Base-by-base conservation (phyloP, 306 rosid species). In the Cucumis cinereus region DNA sequence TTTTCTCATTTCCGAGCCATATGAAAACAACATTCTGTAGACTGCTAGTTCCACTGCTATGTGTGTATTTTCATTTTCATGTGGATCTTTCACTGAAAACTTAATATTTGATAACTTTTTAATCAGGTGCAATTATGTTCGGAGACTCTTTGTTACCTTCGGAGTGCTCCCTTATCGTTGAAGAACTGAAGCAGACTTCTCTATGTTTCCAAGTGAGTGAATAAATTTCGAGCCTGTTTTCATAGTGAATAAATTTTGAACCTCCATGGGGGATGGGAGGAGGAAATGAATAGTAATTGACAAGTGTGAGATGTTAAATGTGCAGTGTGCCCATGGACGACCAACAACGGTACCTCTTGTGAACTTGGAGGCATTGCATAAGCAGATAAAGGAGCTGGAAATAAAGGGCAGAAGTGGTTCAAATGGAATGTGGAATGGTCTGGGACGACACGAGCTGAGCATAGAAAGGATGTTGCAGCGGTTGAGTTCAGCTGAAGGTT, bases 251-350 rank as follows among this genome's bases (percentile, higher is more conserved):
- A 26, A 26, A 4, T 23, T 14, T 1, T n/a, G n/a, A 26, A 5
- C 74, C 43, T 72, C 49, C 13, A 33, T 24, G 23, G 64, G 7
- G 61, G 69, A 13, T 56, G 10, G 57, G 81, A 54, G 59, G 36
- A 43, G 15, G 19, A 57, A 24, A 23, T 12, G 16, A 66, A 52
- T 69, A 24, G 24, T 30, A 69, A 64, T 23, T 23, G 81, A 78
- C 79, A 23, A 57, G 55, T 63, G 16, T 22, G 36, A 68, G 2
- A 43, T 45, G 55, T 69, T 45, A 55, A 68, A 74, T 16, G 54
- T 79, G 83, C 87, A 92, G 96, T 90, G 99, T 73, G 99, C 98
- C 80, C 99, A 94, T 85, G 97, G 99, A 71, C 84, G 96, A 77
- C 98, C 99, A 15, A 94, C 99, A 41, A 87, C 92, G 30, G 92